Conservation (phyloP, 345 rosid genomes). For the Citrus hindsii region DNA sequence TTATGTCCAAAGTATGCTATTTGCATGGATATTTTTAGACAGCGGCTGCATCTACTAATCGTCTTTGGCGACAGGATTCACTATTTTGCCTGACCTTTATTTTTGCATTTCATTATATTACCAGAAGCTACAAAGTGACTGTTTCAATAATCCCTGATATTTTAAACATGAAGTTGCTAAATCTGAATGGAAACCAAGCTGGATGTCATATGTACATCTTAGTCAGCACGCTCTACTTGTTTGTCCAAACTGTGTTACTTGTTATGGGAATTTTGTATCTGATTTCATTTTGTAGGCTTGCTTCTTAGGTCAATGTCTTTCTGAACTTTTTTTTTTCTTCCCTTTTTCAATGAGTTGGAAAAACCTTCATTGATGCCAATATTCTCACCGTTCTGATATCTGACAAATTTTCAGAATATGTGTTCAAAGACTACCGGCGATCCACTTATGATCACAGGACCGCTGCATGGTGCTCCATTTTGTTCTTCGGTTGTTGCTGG, state of each 20-base stretch:
- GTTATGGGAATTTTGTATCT: not conserved
- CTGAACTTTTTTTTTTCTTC: not conserved
- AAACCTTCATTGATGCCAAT: not conserved
- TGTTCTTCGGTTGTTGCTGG: constrained; percentile 20
- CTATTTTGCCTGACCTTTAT: not conserved
- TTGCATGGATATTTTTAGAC: not conserved
- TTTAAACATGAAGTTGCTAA: not conserved
- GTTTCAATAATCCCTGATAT: not conserved
- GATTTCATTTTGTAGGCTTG: not conserved
- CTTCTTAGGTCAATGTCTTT: not conserved
- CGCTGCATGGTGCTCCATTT: constrained; percentile 24
- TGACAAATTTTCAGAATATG: constrained; percentile 41
- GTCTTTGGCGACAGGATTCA: not conserved
- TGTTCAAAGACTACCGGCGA: constrained; percentile 21
- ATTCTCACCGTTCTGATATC: constrained; percentile 11
- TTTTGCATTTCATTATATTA: not conserved
- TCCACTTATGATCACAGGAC: constrained; percentile 14
- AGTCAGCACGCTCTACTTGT: not conserved
- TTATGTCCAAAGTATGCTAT: not conserved
- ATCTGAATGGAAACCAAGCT: not conserved
- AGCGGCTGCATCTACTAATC: not conserved
- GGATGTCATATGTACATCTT: not conserved
- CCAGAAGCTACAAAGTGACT: not conserved
- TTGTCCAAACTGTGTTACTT: not conserved
- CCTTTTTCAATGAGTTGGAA: constrained; percentile 4